Evolutionary conservation across 768 basidiomycete species (phyloP).

Genomic region (Cyclocybe aegerita): DNA sequence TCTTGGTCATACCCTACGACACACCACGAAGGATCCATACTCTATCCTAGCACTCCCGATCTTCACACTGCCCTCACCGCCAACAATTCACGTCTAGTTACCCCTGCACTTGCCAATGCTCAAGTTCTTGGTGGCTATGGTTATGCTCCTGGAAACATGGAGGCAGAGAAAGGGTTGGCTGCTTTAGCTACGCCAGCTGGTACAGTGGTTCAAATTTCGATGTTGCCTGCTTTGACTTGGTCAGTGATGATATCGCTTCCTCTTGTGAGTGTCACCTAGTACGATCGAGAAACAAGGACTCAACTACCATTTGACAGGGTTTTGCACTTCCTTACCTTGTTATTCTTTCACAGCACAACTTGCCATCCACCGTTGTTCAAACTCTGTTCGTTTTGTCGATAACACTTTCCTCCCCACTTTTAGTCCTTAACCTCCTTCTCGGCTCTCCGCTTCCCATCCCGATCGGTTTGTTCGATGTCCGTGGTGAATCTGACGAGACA

Average conservation of each 20-base stretch:
- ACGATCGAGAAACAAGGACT: not conserved
- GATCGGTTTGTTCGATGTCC: constrained; percentile 58
- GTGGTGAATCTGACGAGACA: constrained; percentile 38
- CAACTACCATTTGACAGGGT: constrained; percentile 33
- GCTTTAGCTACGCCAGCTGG: constrained; percentile 44
- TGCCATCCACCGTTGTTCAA: constrained; percentile 37
- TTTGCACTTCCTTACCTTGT: constrained; percentile 66
- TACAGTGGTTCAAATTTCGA: constrained; percentile 53
- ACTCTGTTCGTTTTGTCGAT: constrained; percentile 62
- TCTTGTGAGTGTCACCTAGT: constrained; percentile 44
- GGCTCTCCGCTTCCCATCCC: constrained; percentile 68
- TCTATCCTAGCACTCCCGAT: constrained; percentile 39
- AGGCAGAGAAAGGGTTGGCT: constrained; percentile 54
- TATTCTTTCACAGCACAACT: constrained; percentile 35
- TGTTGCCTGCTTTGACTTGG: constrained; percentile 60
- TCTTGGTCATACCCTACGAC: constrained; percentile 70
- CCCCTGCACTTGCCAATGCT: constrained; percentile 55
- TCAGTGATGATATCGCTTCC: constrained; percentile 68
- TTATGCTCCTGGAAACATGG: constrained; percentile 42
- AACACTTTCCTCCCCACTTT: constrained; percentile 64
- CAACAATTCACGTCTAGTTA: constrained; percentile 42
- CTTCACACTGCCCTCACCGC: constrained; percentile 38
- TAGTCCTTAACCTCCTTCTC: constrained; percentile 60
- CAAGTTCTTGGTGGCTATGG: constrained; percentile 72
- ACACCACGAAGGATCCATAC: constrained; percentile 30